Base-by-base conservation (phyloP, 345 rosid species). In the Aegle marmelos region DNA sequence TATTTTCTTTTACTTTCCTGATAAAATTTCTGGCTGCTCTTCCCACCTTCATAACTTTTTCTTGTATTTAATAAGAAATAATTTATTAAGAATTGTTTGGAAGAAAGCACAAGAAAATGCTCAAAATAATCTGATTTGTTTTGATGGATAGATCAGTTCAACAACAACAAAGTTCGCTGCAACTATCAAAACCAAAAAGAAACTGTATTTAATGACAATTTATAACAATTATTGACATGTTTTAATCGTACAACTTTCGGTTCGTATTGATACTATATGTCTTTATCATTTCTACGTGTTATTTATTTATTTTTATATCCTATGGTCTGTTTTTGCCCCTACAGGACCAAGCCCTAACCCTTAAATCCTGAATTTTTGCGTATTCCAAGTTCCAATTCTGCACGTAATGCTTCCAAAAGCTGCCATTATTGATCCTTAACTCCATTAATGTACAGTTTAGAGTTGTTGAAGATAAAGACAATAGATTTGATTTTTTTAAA, bases 141-240 rank as follows among this genome's bases (percentile, higher is more conserved):
- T 63, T 68, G 74, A 80, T 79, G 75, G 89, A 80, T 84, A 69
- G 90, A 80, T 88, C 90, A 77, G 93, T 78, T 90, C 82, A 90
- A 86, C 93, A 70, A 80, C 87, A 85, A 76, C 63, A 3, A 39
- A 75, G 84, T 88, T 87, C 73, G 87, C 89, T 88, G n/a, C 88
- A 87, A 85, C 93, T 76, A 84, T 88, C 83, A n/a, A 68, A 83
- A 76, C 86, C 36, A 73, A 72, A 81, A 70, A n/a, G 58, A 78
- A 77, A 70, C 76, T 58, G 33, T 36, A 58, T 25, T 39, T 41
- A 24, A 41, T 41, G 30, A 17, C 27, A 70, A 27, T 70, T 16
- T 16, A 58, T 24, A 58, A 58, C 61, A 56, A 6, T 69, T 68
- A 68, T 33, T 66, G 4, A 41, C 54, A 53, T 34, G 17, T 28